These are phyloP conservation scores for Toxicodendron radicans DNA, from an alignment of 345 rosid species.

Conservation along the genomic window DNA sequence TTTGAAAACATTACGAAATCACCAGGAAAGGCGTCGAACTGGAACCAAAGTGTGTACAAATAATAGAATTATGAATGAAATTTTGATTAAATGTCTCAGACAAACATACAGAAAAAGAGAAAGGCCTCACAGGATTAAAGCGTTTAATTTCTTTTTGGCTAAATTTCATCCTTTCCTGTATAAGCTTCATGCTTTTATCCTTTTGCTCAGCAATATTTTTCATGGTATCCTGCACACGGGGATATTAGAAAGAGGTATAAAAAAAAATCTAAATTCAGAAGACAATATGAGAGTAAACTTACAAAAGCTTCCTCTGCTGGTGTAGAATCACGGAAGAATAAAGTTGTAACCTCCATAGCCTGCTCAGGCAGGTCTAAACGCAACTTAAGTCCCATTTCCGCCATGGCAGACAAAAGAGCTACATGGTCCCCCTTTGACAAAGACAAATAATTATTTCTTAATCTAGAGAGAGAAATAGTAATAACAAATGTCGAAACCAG, in stretches of 20 bases:
- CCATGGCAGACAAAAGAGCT: conserved; percentile 89
- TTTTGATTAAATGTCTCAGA: conserved; percentile 7
- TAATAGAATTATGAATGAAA: conserved; percentile 8
- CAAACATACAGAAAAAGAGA: conserved; percentile 4
- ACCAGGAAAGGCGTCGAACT: conserved; percentile 99
- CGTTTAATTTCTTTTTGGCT: conserved; percentile 82
- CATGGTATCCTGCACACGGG: conserved; percentile 58
- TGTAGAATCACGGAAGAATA: conserved; percentile 81
- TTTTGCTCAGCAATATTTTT: conserved; percentile 73
- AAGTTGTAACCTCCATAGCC: conserved; percentile 78
- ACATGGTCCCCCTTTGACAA: conserved; percentile 88
- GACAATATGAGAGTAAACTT: conserved; percentile 31
- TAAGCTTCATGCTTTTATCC: conserved; percentile 68
- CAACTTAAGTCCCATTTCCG: conserved; percentile 96
- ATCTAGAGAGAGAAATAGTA: conserved; percentile 1
- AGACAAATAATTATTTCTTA: conserved; percentile 8
- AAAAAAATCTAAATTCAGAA: conserved; percentile 13
- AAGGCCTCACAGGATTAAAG: conserved; percentile 75
- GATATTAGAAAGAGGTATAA: conserved; percentile 19
- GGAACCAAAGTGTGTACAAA: conserved; percentile 21
- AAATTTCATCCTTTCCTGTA: conserved; percentile 92
- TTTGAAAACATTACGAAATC: conserved; percentile 91
- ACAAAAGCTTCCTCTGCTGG: conserved; percentile 83
- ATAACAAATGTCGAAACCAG: conserved; percentile 6
- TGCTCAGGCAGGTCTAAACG: conserved; percentile 80